Base-by-base conservation (phyloP, 73 alveolate genomes). In the Paraurostyla sp. region DNA sequence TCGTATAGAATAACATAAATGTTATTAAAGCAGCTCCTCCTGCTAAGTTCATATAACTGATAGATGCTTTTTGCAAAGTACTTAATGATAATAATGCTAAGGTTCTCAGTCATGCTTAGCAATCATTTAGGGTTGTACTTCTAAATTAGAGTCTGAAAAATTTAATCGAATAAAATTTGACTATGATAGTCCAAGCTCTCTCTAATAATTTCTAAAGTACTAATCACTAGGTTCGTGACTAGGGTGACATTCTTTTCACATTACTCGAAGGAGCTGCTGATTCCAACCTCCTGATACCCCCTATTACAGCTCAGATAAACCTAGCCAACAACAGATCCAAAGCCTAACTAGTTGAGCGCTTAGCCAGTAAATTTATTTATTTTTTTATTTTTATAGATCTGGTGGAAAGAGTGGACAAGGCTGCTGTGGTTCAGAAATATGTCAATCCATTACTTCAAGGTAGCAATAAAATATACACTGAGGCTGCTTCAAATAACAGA, bases 61-160 rank as follows among this genome's bases (percentile, higher is more conserved):
- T 90, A 3, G 95, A 90, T 54, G 86, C 80, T 0, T 25, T 82
- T 18, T 89, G 80, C 63, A 48, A 83, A 56, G 63, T 80, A 23
- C 68, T 90, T 0, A 56, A 90, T 35, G 95, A 90, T 73, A 82
- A 81, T 76, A 90, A 90, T 43, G 54, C 95, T 0, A 90, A 90
- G 69, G 95, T 90, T 16, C 80, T 80, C 48, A 43, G 71, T 20
- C 89, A 78, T 52, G 78, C 89, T 6, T 54, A 78, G 50, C 32
- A 51, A 35, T 16, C 89, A 7, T 78, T 78, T 60, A 49, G 76
- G n/a, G 42, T n/a, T 16, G 6, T 51, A 11, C 18, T 78, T 4
- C 60, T 40, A 13, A 78, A 78, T 54, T 60, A 50, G 23, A 54
- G 49, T 51, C 49, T 78, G 40, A 43, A 25, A 23, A 23, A 23